Percentiles rank a stretch among this genome's conserved stretches.
Conservation (phyloP, 192 early-diverging fungal genomes). For the Paraglomus occultum region DNA sequence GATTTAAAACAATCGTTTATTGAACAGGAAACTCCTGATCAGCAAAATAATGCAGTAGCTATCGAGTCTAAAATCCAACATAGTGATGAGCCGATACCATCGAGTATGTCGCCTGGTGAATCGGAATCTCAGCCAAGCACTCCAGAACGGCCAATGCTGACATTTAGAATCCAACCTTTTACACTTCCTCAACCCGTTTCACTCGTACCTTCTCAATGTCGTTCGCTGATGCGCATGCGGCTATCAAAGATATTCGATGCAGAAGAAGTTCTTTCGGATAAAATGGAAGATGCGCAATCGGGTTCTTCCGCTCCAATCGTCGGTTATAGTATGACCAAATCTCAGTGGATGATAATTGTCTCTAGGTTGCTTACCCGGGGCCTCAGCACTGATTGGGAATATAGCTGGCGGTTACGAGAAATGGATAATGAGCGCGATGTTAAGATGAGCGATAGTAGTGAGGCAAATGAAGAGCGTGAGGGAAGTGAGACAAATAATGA, state of each 20-base stretch:
- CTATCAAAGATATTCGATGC: constrained; percentile 36
- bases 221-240: constrained; percentile 29
- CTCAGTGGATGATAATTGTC: constrained; percentile 41
- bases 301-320: not conserved
- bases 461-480: too few relatives aligned
- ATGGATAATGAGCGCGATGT: too few relatives aligned
- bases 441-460: too few relatives aligned
- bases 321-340: constrained; percentile 32
- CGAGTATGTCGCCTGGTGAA: not conserved
- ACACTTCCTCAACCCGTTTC: constrained; percentile 29
- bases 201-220: constrained; percentile 23
- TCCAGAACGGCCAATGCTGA: constrained; percentile 33
- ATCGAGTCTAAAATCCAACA: too few relatives aligned
- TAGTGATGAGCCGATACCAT: too few relatives aligned
- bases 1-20: too few relatives aligned
- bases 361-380: constrained; percentile 39
- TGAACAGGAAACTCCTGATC: too few relatives aligned
- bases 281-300: constrained; percentile 5
- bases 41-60: too few relatives aligned
- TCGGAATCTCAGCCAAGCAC: not conserved
- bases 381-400: constrained; percentile 32
- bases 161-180: constrained; percentile 46
- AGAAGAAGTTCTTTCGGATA: constrained; percentile 20
- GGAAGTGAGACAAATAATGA: too few relatives aligned
- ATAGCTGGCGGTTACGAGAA: too few relatives aligned